A percentile compares a stretch with the other conserved stretches of the same genome.
phyloP scores from a whole-genome alignment of 2,329 filamentous ascomycete species.

The Epichloe amarillans region DNA sequence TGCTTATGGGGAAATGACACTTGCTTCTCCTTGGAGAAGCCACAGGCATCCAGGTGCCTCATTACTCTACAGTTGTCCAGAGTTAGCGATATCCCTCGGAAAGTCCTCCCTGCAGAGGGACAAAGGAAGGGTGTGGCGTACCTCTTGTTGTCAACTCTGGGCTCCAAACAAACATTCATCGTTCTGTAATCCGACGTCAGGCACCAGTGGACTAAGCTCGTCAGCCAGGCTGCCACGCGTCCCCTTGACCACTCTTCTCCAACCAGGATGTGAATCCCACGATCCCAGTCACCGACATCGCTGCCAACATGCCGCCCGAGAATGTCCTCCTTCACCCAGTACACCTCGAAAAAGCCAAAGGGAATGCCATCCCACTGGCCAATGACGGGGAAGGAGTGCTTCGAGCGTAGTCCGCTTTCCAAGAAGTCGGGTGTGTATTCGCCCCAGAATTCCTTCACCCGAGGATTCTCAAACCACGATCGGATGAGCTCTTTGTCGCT shows the following conservation, averaged over 20 bases:
- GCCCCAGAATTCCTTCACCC: conserved; percentile 80
- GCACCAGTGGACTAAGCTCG: conserved; percentile 75
- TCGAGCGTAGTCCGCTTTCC: conserved; percentile 45
- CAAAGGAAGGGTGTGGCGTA: conserved; percentile 28
- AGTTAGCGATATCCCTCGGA: neutral
- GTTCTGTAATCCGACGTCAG: conserved; percentile 68
- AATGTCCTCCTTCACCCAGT: conserved; percentile 91
- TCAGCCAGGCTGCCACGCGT: conserved; percentile 69
- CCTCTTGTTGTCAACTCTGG: conserved; percentile 82
- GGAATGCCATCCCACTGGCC: conserved; percentile 90
- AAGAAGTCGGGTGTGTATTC: conserved; percentile 54
- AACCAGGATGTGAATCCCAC: conserved; percentile 77
- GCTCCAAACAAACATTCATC: conserved; percentile 73
- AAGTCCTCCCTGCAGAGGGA: neutral
- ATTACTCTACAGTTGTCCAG: conserved; percentile 13
- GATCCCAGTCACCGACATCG: conserved; percentile 64
- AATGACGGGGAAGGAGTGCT: conserved; percentile 79
- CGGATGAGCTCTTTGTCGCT: conserved; percentile 53
- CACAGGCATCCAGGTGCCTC: conserved; percentile 55
- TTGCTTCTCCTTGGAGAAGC: conserved; percentile 80
- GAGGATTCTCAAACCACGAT: conserved; percentile 77
- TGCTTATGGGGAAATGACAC: conserved; percentile 86
- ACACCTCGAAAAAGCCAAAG: conserved; percentile 95
- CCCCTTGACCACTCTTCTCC: conserved; percentile 89
- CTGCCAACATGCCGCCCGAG: conserved; percentile 56